A percentile compares a stretch with the other conserved stretches of the same genome.
phyloP scores from a whole-genome alignment of 805 yeast genomes.

The Teunomyces funiuensis region DNA sequence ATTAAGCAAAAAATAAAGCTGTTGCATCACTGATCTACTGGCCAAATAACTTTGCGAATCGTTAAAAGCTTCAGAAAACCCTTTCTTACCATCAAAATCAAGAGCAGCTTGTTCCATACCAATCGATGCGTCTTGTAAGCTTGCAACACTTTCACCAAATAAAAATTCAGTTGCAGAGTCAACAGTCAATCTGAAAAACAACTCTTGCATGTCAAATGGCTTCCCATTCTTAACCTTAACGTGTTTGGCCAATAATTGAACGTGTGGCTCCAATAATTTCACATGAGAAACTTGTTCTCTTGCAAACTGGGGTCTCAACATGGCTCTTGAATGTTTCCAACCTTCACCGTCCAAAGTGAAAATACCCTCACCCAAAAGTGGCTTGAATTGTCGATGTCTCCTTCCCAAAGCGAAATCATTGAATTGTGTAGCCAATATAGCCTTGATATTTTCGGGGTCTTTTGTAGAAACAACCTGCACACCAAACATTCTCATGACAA shows the following conservation, averaged over 20 bases:
- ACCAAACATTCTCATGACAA: constrained; percentile 14
- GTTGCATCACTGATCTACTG: constrained; percentile 20
- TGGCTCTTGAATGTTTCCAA: constrained; percentile 44
- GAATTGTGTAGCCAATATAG: constrained; percentile 43
- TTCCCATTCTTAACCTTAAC: constrained; percentile 25
- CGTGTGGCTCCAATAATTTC: constrained; percentile 38
- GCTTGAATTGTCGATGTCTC: constrained; percentile 37
- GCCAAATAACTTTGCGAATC: constrained; percentile 31
- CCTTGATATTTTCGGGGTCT: constrained; percentile 44
- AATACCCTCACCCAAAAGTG: constrained; percentile 44
- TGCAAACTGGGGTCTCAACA: constrained; percentile 46
- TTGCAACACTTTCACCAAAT: constrained; percentile 39
- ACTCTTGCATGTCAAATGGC: constrained; percentile 37
- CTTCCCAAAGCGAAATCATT: constrained; percentile 40
- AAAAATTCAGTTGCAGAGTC: constrained; percentile 44
- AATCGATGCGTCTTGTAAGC: constrained; percentile 21
- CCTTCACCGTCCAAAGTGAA: constrained; percentile 44
- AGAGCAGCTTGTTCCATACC: constrained; percentile 12
- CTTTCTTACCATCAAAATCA: constrained; percentile 31
- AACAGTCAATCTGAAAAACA: constrained; percentile 39
- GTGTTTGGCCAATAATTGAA: constrained; percentile 35
- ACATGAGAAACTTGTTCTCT: constrained; percentile 45
- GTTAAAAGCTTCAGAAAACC: constrained; percentile 37
- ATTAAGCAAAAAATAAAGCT: constrained; percentile 17
- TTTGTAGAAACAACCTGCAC: constrained; percentile 22